These are phyloP conservation scores for Monilinia fructigena DNA, from an alignment of 2,329 filamentous ascomycete species.

Conservation along the genomic window DNA sequence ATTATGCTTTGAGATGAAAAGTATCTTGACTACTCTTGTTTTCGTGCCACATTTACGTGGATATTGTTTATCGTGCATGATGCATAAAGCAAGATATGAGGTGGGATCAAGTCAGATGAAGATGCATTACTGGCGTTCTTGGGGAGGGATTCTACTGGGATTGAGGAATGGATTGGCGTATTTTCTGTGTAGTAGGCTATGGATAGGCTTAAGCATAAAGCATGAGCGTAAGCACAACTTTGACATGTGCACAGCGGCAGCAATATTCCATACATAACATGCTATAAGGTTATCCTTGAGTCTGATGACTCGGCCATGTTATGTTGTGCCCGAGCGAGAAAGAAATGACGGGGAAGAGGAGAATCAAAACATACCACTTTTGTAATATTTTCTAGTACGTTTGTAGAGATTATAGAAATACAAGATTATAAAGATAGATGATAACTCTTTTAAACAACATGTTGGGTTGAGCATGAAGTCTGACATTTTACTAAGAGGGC, in stretches of 20 bases:
- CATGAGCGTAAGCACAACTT: not conserved
- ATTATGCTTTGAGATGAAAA: conserved; percentile 12
- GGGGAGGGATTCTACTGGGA: not conserved
- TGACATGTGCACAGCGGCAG: not conserved
- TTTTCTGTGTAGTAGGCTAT: conserved; percentile 12
- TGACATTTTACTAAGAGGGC: not conserved
- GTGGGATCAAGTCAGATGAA: not conserved
- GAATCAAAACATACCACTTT: not conserved
- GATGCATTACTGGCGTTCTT: conserved; percentile 18
- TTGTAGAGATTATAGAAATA: not conserved
- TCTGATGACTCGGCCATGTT: not conserved
- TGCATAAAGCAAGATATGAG: conserved; percentile 4
- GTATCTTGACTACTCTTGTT: not conserved
- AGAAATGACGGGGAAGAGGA: not conserved
- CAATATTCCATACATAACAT: conserved; percentile 1
- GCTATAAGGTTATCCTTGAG: not conserved
- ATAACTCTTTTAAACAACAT: not conserved
- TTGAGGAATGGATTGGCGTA: conserved; percentile 4
- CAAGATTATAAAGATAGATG: not conserved
- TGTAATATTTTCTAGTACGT: not conserved
- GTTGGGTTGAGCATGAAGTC: not conserved
- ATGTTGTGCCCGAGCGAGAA: not conserved
- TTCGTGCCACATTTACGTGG: not conserved
- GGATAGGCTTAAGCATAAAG: conserved; percentile 3
- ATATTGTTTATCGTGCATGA: conserved; percentile 13